Evolutionary conservation across 2,329 filamentous ascomycete genomes (phyloP), one percentile per base, ranked within the genome.

Genomic region (Fonsecaea pedrosoi): DNA sequence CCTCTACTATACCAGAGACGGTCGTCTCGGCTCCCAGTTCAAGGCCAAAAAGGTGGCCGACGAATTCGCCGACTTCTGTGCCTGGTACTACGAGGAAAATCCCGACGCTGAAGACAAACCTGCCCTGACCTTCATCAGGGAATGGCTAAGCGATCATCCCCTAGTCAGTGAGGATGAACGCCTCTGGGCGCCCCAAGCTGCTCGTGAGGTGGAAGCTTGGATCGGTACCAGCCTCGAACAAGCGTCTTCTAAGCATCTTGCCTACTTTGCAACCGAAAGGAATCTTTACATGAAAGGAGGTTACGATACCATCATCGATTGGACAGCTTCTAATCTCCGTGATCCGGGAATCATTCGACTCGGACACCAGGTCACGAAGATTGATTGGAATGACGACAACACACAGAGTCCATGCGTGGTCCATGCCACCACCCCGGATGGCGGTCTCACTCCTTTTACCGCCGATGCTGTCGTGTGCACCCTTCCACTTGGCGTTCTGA

Each of bases 31-130:
- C 34, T 75, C 78, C 54, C 80, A 82, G 69, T 81, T 81, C 77
- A 82, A 82, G 64, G 79, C 79, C 21, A 82, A 82, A 72, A 82
- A 82, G 67, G 79, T 81, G 30, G 79, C 79, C 59, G 80, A 82
- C 72, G 80, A 82, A 70, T 81, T 80, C 66, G 79, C 79, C 35
- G 79, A 81, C 68, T 79, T 79, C 62, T 75, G 74, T 67, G 77
- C 79, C 62, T 78, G 76, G 76, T 81, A 74, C 68, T 82, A 81
- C 69, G 74, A 76, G 54, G 77, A 75, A 48, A 74, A 80, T 62
- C 79, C 80, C 9, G 74, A 79, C 59, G 79, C 78, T 15, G 77
- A 79, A 50, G 80, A 82, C 71, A 77, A 76, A 50, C 69, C 74
- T 42, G 79, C 79, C 37, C 73, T 77, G 54, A 78, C 79, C 40